Conservation (phyloP, 192 early-diverging fungal species). For the Coemansia sp. region DNA sequence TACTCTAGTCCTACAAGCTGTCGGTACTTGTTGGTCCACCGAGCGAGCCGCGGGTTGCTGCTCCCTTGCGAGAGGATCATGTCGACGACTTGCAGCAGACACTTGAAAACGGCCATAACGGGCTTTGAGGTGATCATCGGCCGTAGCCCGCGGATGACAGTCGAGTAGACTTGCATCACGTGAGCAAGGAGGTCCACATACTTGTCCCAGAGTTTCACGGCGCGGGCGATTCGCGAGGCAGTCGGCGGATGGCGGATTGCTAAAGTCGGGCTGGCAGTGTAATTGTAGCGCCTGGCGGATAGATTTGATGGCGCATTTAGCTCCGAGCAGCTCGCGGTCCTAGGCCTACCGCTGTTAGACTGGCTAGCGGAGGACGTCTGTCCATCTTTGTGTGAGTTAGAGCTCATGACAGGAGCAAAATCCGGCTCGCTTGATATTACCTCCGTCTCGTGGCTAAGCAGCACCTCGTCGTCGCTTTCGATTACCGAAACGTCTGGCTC, state of each 20-base stretch:
- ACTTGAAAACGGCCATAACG: slow-evolving; percentile 5
- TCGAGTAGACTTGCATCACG: slow-evolving; percentile 43
- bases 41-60: slow-evolving; percentile 26
- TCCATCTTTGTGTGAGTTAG: background rate
- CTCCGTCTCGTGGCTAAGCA: background rate
- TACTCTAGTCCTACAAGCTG: slow-evolving; percentile 26
- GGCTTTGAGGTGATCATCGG: background rate
- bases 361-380: background rate
- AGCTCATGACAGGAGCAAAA: background rate
- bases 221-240: background rate
- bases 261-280: background rate
- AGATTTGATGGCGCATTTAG: background rate
- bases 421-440: background rate
- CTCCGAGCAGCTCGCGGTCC: background rate
- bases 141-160: slow-evolving; percentile 23
- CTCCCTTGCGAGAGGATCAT: slow-evolving; percentile 52
- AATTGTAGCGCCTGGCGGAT: background rate
- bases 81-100: slow-evolving; percentile 29
- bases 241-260: background rate
- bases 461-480: background rate
- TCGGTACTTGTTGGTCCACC: slow-evolving; percentile 32
- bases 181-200: slow-evolving; percentile 32
- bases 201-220: slow-evolving; percentile 42
- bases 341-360: background rate
- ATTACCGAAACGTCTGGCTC: background rate